Evolutionary conservation across 805 yeast species (phyloP), one percentile per base, ranked within the genome.

Genomic region (Sporopachydermia lactativora): DNA sequence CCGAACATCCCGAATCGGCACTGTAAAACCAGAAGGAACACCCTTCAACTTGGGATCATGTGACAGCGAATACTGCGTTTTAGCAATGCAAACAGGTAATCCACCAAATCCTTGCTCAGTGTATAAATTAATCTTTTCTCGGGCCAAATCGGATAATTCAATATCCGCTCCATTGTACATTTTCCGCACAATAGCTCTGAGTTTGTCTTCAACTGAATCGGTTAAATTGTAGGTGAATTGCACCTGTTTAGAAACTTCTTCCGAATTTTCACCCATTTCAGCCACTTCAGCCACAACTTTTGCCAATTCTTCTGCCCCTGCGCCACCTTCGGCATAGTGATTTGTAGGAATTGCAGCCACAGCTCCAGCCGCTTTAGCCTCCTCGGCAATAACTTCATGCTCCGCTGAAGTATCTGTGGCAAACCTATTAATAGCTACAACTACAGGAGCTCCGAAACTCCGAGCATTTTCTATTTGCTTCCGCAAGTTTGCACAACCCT

Each of bases 301-400:
- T 38, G 92, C 94, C 50, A 81, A 66, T 42, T 73, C 77, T 43
- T 79, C 68, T 2, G 94, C 85, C 52, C 94, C 94, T 46, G 60
- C 63, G 53, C 94, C 94, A 66, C 94, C 94, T 62, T 77, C 73
- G 54, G 78, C 86, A 89, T 89, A 81, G 57, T 81, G 94, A 68
- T 81, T 78, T 18, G 88, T 77, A 39, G 77, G 80, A 49, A 81
- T 77, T 16, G 92, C 89, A 52, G 75, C 86, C 38, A 59, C 60
- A 18, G 92, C 94, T 56, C 94, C 94, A 6, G 88, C 88, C 55
- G 71, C 71, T 50, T 77, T 55, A 2, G 92, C 72, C 51, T 71
- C 77, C 54, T 76, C 71, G 53, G 66, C 76, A 47, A 81, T 78
- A 36, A 79, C 67, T 45, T 72, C 78, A 52, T 77, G 75, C 58